Evolutionary conservation across 495 filamentous ascomycete genomes (phyloP).

Genomic region (Penicillium pulvis): DNA sequence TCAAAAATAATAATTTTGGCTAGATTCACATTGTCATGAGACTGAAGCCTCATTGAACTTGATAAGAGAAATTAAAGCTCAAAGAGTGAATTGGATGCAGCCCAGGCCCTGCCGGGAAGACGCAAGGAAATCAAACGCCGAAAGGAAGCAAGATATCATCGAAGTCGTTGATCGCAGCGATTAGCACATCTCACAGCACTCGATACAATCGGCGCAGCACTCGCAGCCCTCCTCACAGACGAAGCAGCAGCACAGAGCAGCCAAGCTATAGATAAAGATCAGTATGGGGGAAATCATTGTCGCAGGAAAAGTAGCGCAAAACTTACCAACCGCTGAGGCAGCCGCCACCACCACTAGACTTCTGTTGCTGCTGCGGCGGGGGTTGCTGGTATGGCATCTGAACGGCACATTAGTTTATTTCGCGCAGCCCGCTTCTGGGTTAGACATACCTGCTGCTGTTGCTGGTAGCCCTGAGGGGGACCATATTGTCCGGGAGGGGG

Average conservation of each 20-base stretch:
- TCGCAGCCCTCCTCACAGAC: slow-evolving; percentile 78
- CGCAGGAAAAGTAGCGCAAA: not conserved
- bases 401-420: not conserved
- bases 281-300: slow-evolving; percentile 14
- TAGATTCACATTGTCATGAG: not conserved
- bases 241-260: slow-evolving; percentile 75
- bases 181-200: slow-evolving; percentile 63
- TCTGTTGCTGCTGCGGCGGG: no score
- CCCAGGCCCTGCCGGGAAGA: slow-evolving; percentile 9
- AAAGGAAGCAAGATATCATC: slow-evolving; percentile 24
- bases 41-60: not conserved
- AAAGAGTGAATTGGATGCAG: slow-evolving; percentile 14
- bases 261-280: slow-evolving; percentile 47
- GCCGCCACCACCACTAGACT: slow-evolving; percentile 42
- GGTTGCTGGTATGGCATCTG: slow-evolving; percentile 32
- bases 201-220: slow-evolving; percentile 71
- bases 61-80: not conserved
- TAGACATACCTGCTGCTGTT: slow-evolving; percentile 8
- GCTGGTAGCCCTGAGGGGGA: slow-evolving; percentile 21
- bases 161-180: slow-evolving; percentile 16
- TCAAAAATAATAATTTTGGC: not conserved
- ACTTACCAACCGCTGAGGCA: slow-evolving; percentile 64
- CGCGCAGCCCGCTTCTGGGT: no score
- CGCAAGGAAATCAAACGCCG: slow-evolving; percentile 24
- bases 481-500: not conserved